These are phyloP conservation scores for Sophora flavescens DNA, from an alignment of 306 rosid species.

Conservation along the genomic window DNA sequence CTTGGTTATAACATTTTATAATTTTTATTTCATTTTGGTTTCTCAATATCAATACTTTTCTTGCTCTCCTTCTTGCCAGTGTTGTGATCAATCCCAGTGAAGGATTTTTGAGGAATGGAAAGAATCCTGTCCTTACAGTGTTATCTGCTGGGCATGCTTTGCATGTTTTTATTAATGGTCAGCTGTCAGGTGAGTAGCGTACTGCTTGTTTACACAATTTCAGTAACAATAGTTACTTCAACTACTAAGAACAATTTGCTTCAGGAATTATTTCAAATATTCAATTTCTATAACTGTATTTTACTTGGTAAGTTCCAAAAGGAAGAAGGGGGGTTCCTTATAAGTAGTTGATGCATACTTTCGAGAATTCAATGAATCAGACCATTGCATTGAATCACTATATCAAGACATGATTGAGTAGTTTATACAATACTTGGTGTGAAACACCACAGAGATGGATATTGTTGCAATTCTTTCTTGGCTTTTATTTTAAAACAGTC, in stretches of 20 bases:
- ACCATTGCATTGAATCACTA: not conserved
- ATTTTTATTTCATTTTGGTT: constrained; percentile 22
- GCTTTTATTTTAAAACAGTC: not conserved
- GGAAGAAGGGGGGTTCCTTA: not conserved
- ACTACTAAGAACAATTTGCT: constrained; percentile 11
- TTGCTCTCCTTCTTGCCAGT: constrained; percentile 55
- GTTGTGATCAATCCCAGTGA: constrained; percentile 77
- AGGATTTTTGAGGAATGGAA: constrained; percentile 76
- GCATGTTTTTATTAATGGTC: constrained; percentile 88
- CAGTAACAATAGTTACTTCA: not conserved
- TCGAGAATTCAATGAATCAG: not conserved
- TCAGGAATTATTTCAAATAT: not conserved
- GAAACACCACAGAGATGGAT: not conserved
- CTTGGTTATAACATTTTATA: constrained; percentile 4
- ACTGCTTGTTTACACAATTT: constrained; percentile 10
- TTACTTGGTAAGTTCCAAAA: not conserved
- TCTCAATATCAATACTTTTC: constrained; percentile 9
- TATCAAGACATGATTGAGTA: not conserved
- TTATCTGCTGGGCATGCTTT: constrained; percentile 97
- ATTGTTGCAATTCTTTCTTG: not conserved
- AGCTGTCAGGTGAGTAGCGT: constrained; percentile 70
- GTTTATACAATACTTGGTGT: constrained; percentile 18
- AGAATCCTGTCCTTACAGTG: constrained; percentile 73
- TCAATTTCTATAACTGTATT: not conserved
- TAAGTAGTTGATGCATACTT: not conserved